phyloP scores from a whole-genome alignment of 768 basidiomycete genomes.

The Leucocoprinus leucothites region DNA sequence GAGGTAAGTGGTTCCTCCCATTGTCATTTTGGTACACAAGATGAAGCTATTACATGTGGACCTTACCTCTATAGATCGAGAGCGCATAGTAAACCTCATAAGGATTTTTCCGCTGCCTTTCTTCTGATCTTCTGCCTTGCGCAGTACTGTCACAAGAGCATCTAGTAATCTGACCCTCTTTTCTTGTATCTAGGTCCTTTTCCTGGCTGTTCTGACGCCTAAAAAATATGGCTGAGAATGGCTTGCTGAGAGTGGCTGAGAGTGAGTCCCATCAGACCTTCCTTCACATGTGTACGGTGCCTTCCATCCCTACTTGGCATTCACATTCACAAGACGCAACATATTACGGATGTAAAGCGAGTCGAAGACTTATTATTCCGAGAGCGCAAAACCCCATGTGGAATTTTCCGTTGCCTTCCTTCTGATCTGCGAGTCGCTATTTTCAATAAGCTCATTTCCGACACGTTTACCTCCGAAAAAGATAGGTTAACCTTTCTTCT shows the following conservation, averaged over 20 bases:
- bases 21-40: neutral
- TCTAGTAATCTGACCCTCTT: conserved; percentile 11
- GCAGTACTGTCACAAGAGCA: conserved; percentile 2
- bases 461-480: neutral
- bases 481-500: neutral
- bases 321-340: conserved; percentile 20
- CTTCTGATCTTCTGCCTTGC: conserved; percentile 38
- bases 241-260: no score
- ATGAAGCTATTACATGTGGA: conserved; percentile 27
- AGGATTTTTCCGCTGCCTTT: conserved; percentile 68
- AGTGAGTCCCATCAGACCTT: neutral
- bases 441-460: neutral
- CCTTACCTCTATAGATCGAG: conserved; percentile 24
- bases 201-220: conserved; percentile 7
- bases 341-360: conserved; percentile 25
- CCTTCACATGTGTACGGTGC: conserved; percentile 7
- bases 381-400: conserved; percentile 41
- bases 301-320: conserved; percentile 5
- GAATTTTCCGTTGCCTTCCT: conserved; percentile 68
- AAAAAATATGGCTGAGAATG: neutral
- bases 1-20: neutral
- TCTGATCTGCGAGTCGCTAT: conserved; percentile 31
- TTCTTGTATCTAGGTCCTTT: conserved; percentile 5
- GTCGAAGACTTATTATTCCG: conserved; percentile 21
- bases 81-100: conserved; percentile 38